Evolutionary conservation across 495 filamentous ascomycete species (phyloP).

Genomic region (Rusavskia elegans): DNA sequence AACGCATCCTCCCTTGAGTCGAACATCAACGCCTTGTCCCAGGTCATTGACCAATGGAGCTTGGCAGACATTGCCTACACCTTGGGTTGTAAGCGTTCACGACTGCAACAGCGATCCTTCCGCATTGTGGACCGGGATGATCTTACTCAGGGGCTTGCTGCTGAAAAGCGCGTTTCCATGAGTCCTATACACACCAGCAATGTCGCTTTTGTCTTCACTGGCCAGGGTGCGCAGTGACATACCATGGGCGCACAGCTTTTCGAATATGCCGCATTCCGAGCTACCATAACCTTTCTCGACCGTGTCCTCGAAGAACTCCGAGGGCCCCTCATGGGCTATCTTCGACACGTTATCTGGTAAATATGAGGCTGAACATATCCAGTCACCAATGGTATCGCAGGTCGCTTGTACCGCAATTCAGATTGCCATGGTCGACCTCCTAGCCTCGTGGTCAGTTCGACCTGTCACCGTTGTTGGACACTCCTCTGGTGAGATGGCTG

Average conservation of each 20-base stretch:
- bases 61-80: constrained; percentile 18
- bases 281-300: constrained; percentile 1
- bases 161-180: not conserved
- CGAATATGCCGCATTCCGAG: not conserved
- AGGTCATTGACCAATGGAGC: not conserved
- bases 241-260: constrained; percentile 35
- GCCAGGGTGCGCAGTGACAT: constrained; percentile 54
- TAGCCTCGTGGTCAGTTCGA: constrained; percentile 15
- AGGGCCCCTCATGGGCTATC: not conserved
- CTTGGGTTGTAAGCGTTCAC: constrained; percentile 13
- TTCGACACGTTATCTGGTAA: not conserved
- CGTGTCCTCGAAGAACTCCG: not conserved
- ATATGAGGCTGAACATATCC: not conserved
- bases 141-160: not conserved
- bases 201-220: constrained; percentile 28
- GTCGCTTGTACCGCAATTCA: constrained; percentile 15
- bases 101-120: constrained; percentile 12
- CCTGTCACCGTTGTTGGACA: constrained; percentile 22
- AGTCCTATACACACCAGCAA: not conserved
- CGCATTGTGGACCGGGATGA: constrained; percentile 8
- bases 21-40: not conserved
- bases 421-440: constrained; percentile 19
- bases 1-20: not conserved
- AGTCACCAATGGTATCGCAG: constrained; percentile 5
- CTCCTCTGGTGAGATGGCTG: constrained; percentile 26